These are phyloP conservation scores for Hyparrhenia diplandra DNA, from an alignment of 176 grass and related monocot genomes.

Conservation along the genomic window DNA sequence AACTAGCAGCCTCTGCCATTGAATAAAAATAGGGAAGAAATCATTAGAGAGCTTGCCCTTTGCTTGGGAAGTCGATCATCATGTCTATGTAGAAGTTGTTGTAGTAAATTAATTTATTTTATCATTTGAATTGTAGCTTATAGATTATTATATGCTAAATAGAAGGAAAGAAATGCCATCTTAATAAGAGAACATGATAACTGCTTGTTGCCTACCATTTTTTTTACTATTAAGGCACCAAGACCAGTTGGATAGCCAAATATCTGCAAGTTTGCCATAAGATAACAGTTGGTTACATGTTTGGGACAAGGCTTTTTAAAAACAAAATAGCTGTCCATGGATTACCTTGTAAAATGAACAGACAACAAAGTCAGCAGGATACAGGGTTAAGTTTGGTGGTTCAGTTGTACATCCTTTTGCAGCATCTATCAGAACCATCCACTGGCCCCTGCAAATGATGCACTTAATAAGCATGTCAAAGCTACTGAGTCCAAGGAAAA, in stretches of 20 bases:
- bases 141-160: not conserved
- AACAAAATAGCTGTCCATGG: conserved; percentile 11
- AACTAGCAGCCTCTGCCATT: conserved; percentile 70
- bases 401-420: conserved; percentile 98
- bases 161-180: not conserved
- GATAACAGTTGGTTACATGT: conserved; percentile 29
- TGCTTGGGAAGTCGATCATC: not conserved
- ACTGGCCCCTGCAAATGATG: conserved; percentile 43
- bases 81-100: not conserved
- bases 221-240: conserved; percentile 86
- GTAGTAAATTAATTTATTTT: not conserved
- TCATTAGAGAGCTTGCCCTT: conserved; percentile 18
- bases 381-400: conserved; percentile 63
- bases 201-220: conserved; percentile 55
- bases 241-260: conserved; percentile 98
- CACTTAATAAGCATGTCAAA: conserved; percentile 22
- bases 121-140: conserved; percentile 15
- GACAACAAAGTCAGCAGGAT: conserved; percentile 90
- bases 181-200: conserved; percentile 20
- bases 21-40: conserved; percentile 21
- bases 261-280: conserved; percentile 60
- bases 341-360: conserved; percentile 98
- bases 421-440: conserved; percentile 96
- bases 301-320: conserved; percentile 1
- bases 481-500: not conserved